Evolutionary conservation across 768 basidiomycete species (phyloP), one percentile per base, ranked within the genome.

Genomic region (Phylloporus arenicola): DNA sequence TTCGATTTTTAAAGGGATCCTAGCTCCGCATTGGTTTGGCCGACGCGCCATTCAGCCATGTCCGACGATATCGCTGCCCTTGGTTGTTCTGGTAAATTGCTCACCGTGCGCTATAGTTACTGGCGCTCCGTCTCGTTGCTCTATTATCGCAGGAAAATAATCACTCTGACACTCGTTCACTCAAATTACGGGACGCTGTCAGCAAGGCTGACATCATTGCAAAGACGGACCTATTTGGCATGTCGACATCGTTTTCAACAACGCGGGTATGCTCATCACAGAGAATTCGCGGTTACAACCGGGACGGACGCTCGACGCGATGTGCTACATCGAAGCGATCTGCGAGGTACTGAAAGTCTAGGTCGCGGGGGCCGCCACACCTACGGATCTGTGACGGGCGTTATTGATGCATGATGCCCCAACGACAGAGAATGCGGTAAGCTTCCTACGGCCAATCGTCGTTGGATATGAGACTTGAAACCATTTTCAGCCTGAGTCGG

Each of bases 211-310:
- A 67, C 6, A 52, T 72, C 42, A 13, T 73, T 54, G 37, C 37
- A 6, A 41, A 47, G 43, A 61, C 64, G 1, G 35, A 63, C 20
- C 45, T 45, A 3, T 72, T 73, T 50, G 69, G 69, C 14, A 55
- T 20, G 54, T 72, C 17, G 71, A 73, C 31, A 64, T 71, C 43
- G 71, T 72, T 17, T 68, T 69, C 54, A 70, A 64, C 57, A 72
- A 70, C 39, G 69, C 70, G 1, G 72, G 67, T 31, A 31, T 31
- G 13, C 12, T 31, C 30, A 31, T 31, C 11, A 33, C 41, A 64
- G 61, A 0, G 72, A 76, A 52, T 49, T 72, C n/a, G 76, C 75
- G 57, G 64, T 52, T 9, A 45, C 62, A 12, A 56, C 59, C 14
- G 69, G 69, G 6, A 52, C 57, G 2, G 57, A 60, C 0, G 71